Conservation (phyloP, 164 flowering plant species). For the Akebia trifoliata region DNA sequence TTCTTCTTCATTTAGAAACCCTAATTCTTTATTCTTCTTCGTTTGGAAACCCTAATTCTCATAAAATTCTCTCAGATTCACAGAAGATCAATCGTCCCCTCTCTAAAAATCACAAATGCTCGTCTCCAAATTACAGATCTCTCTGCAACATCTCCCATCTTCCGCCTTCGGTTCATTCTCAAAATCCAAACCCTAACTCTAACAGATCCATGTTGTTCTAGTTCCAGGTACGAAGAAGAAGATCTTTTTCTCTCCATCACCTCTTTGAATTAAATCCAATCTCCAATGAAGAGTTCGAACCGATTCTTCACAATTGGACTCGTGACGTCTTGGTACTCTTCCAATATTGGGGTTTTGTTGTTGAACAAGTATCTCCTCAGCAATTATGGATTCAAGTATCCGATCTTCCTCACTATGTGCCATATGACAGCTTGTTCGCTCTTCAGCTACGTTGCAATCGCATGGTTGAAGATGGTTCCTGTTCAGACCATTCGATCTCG, state of each 20-base stretch:
- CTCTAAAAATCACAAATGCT: constrained; percentile 6
- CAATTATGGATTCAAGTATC: constrained; percentile 50
- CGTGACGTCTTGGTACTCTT: constrained; percentile 42
- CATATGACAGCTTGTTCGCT: constrained; percentile 54
- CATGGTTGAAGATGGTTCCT: constrained; percentile 44
- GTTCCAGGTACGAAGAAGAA: not conserved
- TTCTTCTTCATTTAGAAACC: not conserved
- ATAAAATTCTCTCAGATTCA: constrained; percentile 20
- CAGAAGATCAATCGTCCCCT: constrained; percentile 1
- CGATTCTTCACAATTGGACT: constrained; percentile 40
- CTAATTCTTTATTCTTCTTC: not conserved
- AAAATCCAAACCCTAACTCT: not conserved
- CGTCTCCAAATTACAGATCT: constrained; percentile 13
- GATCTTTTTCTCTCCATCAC: not conserved
- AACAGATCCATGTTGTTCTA: constrained; percentile 10
- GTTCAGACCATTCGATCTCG: constrained; percentile 38
- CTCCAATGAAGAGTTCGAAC: constrained; percentile 19
- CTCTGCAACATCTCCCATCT: not conserved
- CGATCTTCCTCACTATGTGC: constrained; percentile 53
- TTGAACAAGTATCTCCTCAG: constrained; percentile 41
- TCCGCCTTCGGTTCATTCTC: not conserved
- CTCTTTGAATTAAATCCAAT: not conserved
- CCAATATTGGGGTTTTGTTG: constrained; percentile 48
- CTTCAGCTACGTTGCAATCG: constrained; percentile 41
- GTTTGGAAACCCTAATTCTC: not conserved